A percentile compares a stretch with the other conserved stretches of the same genome.
phyloP scores from a whole-genome alignment of 331 rosid genomes.

The Acacia concinna region DNA sequence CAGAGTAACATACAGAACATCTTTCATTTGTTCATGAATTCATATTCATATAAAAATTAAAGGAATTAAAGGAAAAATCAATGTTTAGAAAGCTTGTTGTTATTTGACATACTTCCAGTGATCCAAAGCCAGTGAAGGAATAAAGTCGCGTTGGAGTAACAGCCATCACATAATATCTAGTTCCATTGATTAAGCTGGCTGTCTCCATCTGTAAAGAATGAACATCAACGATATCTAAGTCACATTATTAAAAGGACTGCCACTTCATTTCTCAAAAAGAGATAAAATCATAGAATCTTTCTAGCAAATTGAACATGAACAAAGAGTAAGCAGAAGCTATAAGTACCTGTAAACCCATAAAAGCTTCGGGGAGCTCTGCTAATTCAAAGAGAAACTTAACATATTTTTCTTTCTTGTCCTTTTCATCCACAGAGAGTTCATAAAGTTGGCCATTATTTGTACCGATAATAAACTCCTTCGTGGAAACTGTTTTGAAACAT shows the following conservation, averaged over 20 bases:
- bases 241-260: not conserved
- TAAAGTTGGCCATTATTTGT: slow-evolving; percentile 83
- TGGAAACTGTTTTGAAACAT: slow-evolving; percentile 59
- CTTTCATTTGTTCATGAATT: slow-evolving; percentile 1
- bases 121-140: slow-evolving; percentile 86
- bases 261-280: slow-evolving; percentile 12
- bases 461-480: slow-evolving; percentile 87
- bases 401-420: slow-evolving; percentile 93
- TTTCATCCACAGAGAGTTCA: slow-evolving; percentile 88
- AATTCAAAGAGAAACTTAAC: slow-evolving; percentile 70
- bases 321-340: slow-evolving; percentile 13
- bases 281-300: slow-evolving; percentile 24
- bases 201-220: slow-evolving; percentile 82
- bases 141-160: slow-evolving; percentile 93
- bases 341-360: slow-evolving; percentile 83
- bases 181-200: slow-evolving; percentile 66
- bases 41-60: not conserved
- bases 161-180: slow-evolving; percentile 93
- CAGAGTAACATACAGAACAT: not conserved
- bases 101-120: slow-evolving; percentile 68
- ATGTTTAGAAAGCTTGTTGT: not conserved
- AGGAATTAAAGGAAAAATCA: not conserved
- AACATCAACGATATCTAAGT: slow-evolving; percentile 28
- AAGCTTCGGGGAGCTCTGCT: slow-evolving; percentile 76
- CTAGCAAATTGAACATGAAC: slow-evolving; percentile 21